Conservation (phyloP, 768 basidiomycete species). For the Mycena alexandri region DNA sequence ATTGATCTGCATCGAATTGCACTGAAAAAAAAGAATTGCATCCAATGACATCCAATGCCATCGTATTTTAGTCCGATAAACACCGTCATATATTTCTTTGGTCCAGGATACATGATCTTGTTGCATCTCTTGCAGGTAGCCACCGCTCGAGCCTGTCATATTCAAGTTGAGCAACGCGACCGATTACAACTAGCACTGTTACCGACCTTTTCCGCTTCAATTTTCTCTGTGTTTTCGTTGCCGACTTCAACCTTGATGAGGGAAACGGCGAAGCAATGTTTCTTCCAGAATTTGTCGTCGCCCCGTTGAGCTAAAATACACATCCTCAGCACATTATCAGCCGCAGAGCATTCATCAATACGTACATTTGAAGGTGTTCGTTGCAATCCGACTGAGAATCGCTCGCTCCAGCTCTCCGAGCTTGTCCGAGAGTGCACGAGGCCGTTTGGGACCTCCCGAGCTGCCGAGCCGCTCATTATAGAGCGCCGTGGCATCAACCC, state of each 20-base stretch:
- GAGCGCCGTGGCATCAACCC: not conserved
- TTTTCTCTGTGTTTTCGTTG: too few relatives aligned
- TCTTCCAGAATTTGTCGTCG: not conserved
- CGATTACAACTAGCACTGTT: not conserved
- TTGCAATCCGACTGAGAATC: not conserved
- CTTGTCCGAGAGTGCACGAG: conserved; percentile 7
- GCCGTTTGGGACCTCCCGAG: not conserved
- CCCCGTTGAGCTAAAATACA: not conserved
- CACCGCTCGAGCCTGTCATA: not conserved
- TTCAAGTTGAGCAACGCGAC: too few relatives aligned
- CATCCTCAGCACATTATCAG: too few relatives aligned
- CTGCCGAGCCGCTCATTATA: not conserved
- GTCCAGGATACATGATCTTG: conserved; percentile 19
- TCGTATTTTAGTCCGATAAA: too few relatives aligned
- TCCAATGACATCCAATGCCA: too few relatives aligned
- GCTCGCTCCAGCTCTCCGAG: not conserved
- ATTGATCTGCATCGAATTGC: too few relatives aligned
- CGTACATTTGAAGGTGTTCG: not conserved
- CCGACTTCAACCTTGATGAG: too few relatives aligned
- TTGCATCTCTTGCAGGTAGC: conserved; percentile 3
- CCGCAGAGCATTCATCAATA: too few relatives aligned
- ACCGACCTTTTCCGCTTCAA: too few relatives aligned
- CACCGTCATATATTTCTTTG: too few relatives aligned
- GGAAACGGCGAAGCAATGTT: conserved; percentile 7
- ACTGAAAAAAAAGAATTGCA: too few relatives aligned